These are phyloP conservation scores for Brassica rapa DNA, from an alignment of 345 rosid genomes.

Conservation along the genomic window DNA sequence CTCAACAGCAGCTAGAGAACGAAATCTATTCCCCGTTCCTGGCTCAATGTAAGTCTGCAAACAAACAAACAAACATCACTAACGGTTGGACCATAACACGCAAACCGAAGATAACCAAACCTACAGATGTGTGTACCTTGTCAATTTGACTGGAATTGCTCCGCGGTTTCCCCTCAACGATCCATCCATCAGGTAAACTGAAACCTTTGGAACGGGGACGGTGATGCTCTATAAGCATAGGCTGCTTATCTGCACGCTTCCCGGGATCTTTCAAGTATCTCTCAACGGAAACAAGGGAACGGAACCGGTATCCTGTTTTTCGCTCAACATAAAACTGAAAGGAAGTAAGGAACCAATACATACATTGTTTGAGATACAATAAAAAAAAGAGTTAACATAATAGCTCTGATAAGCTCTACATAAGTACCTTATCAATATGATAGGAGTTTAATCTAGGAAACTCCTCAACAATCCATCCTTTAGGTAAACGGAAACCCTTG, in stretches of 20 bases:
- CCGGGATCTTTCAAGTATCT: slow-evolving; percentile 43
- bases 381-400: slow-evolving; percentile 1
- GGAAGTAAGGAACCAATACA: slow-evolving; percentile 25
- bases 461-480: slow-evolving; percentile 50
- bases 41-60: slow-evolving; percentile 57
- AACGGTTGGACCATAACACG: neutral
- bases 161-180: slow-evolving; percentile 30
- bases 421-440: slow-evolving; percentile 35
- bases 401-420: neutral
- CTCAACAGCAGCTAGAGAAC: slow-evolving; percentile 51
- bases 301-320: slow-evolving; percentile 49
- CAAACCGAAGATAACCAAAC: neutral
- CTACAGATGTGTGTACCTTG: slow-evolving; percentile 19
- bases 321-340: slow-evolving; percentile 57
- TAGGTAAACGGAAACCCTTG: slow-evolving; percentile 45
- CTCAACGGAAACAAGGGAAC: slow-evolving; percentile 52
- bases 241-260: slow-evolving; percentile 14
- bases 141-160: slow-evolving; percentile 19
- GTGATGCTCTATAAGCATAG: slow-evolving; percentile 8
- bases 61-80: slow-evolving; percentile 5
- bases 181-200: slow-evolving; percentile 39
- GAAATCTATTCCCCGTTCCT: slow-evolving; percentile 51
- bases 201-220: slow-evolving; percentile 21
- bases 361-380: neutral
- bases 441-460: slow-evolving; percentile 35